Evolutionary conservation across 2,329 filamentous ascomycete genomes (phyloP).

Genomic region (Epicoccum nigrum): DNA sequence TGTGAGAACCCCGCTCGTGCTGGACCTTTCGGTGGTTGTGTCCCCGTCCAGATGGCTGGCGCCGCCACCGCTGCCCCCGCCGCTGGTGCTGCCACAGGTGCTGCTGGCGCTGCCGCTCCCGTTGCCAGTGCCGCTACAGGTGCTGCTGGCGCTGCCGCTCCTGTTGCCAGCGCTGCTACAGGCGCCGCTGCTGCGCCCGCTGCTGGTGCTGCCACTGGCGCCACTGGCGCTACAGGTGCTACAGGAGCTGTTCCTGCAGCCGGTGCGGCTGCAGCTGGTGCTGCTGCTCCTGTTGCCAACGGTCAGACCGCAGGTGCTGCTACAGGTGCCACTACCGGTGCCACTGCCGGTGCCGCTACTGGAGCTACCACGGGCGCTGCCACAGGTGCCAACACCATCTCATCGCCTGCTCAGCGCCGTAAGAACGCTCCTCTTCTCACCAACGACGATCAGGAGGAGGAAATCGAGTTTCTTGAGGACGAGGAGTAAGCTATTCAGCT

Average conservation of each 20-base stretch:
- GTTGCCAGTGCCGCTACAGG: constrained; percentile 9
- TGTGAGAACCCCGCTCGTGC: constrained; percentile 66
- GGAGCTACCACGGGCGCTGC: constrained; percentile 13
- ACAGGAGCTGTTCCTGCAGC: constrained; percentile 6
- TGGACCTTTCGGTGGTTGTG: constrained; percentile 67
- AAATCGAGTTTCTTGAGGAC: constrained; percentile 33
- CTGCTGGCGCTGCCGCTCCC: constrained; percentile 11
- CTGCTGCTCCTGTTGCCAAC: constrained; percentile 19
- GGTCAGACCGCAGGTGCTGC: constrained; percentile 15
- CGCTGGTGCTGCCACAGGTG: constrained; percentile 10
- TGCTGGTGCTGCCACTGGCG: constrained; percentile 10
- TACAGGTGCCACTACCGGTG: constrained; percentile 5
- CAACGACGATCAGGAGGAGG: constrained; percentile 46
- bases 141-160: constrained; percentile 14
- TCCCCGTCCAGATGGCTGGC: constrained; percentile 60
- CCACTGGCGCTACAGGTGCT: constrained; percentile 8
- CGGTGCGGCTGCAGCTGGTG: constrained; percentile 3
- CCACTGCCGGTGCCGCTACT: constrained; percentile 4
- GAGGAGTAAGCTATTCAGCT: constrained; percentile 20
- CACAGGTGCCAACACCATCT: constrained; percentile 9
- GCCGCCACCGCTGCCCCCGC: constrained; percentile 22
- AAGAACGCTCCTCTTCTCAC: constrained; percentile 30
- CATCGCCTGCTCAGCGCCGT: constrained; percentile 16
- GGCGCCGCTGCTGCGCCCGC: constrained; percentile 21
- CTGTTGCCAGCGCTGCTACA: constrained; percentile 18